Base-by-base conservation (phyloP, 352 stramenopile species). In the Hyaloperonospora brassicae region DNA sequence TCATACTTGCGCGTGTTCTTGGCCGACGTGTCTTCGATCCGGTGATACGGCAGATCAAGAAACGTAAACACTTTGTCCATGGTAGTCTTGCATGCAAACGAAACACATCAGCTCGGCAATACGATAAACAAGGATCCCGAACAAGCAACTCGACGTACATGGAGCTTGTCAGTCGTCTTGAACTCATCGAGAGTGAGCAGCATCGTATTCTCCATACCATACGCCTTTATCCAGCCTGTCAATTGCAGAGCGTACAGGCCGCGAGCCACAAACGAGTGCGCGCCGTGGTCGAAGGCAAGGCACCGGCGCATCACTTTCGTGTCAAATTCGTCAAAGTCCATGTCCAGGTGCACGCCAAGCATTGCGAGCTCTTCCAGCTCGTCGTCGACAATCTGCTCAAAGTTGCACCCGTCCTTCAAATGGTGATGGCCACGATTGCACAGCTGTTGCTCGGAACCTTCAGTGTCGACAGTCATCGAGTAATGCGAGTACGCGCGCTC, bases 171-270 rank as follows among this genome's bases (percentile, higher is more conserved):
- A 0, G 66, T 58, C 5, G 63, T 84, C 70, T 88, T 93, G 72
- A 98, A 96, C 24, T 97, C 89, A 50, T 99, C 95, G 34, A 98
- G 70, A 45, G 83, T 93, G 12, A 98, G 57, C 11, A 98, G 72
- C 44, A 98, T 61, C 47, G 98, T 92, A 44, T 96, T 88, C 35
- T 97, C 72, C 17, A 63, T 65, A 8, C 73, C 65, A 56, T 97
- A 98, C 0, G 87, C 86, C 17, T 84, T 56, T 1, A 98, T 73
- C 96, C 96, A 99, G 6, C 82, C 82, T 24, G 75, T 52, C 21
- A 98, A 71, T 70, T 98, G 94, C 25, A 98, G 66, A 40, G 85
- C 95, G 65, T 99, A 99, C 40, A 98, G 66, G 0, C 96, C 95
- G 41, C 84, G 80, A 11, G 69, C 60, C n/a, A 93, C 57, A 50